Evolutionary conservation across 202 grass and related monocot genomes (phyloP), one percentile per base, ranked within the genome.

Genomic region (Saccharum hybrid): DNA sequence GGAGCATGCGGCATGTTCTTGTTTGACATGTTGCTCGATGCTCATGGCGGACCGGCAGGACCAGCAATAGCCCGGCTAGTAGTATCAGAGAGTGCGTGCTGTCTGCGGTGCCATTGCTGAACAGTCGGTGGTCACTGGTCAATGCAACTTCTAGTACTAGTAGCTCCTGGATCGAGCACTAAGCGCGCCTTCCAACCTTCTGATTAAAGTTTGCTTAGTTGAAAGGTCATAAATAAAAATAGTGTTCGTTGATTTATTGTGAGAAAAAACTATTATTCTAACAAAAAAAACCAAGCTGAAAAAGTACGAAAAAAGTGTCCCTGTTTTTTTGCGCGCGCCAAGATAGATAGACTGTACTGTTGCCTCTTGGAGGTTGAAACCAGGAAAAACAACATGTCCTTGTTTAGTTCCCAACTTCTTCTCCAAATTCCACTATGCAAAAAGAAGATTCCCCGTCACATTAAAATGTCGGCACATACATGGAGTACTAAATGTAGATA

Each of bases 1-100:
- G 34, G 43, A n/a, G 48, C 61, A 48, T 73, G 45, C 74, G 46
- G 60, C 68, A 43, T 83, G 10, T 67, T 23, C 8, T 66, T 71
- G 36, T 36, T 43, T 16, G 33, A 77, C 54, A 45, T 40, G 9
- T 9, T 19, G 41, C 21, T 62, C 59, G 22, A 23, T 23, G 56
- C 42, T 31, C 8, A 57, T 62, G 62, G 49, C 48, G 72, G 28
- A 9, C 52, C 18, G 2, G 51, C 49, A 45, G 70, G 61, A 73
- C 71, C 45, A 52, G 26, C 45, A 54, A 54, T 54, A 19, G 51
- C 51, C 51, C 16, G 16, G 51, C 51, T 8, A 49, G 42, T 9
- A 12, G 8, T 23, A 49, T 1, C 0, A 37, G 43, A 33, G 26
- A 34, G 28, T 52, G 69, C 43, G 23, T 62, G 11, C 49, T 49